Percentiles rank a stretch among this genome's conserved stretches.
These are phyloP conservation scores for Suillus cothurnatus DNA, from an alignment of 768 basidiomycete genomes.

Conservation along the genomic window DNA sequence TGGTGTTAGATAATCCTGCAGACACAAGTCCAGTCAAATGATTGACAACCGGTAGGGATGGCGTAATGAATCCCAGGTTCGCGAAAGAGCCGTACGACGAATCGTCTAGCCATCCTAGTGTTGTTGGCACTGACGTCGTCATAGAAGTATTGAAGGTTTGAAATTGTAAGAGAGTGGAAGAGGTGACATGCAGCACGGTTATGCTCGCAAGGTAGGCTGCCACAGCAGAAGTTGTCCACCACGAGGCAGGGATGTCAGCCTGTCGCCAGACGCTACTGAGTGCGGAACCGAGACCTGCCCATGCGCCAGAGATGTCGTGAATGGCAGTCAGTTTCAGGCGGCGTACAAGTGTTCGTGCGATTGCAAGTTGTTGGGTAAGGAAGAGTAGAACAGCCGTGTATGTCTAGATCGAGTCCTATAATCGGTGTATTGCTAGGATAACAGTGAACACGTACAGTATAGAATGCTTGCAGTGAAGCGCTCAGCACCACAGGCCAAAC, in stretches of 20 bases:
- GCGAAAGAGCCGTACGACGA: background rate
- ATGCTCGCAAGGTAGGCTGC: conserved; percentile 18
- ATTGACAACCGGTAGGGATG: background rate
- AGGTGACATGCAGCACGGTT: conserved; percentile 20
- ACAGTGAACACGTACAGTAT: background rate
- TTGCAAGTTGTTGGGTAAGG: conserved; percentile 17
- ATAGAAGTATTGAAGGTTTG: conserved; percentile 15
- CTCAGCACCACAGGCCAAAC: conserved; percentile 2
- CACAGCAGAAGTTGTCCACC: conserved; percentile 9
- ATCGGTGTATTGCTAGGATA: background rate
- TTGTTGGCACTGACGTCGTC: conserved; percentile 3
- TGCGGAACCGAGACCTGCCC: conserved; percentile 21
- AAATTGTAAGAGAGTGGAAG: conserved; percentile 18
- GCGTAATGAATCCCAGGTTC: background rate
- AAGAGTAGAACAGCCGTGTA: conserved; percentile 16
- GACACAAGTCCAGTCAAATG: conserved; percentile 2
- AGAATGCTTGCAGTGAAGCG: conserved; percentile 10
- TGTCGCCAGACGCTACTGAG: conserved; percentile 18
- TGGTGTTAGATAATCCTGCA: conserved; percentile 11
- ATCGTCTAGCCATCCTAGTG: conserved; percentile 9
- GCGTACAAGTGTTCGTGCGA: conserved; percentile 6
- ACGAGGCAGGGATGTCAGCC: conserved; percentile 15
- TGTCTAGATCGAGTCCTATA: conserved; percentile 1
- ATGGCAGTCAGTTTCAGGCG: conserved; percentile 16
- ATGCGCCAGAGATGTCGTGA: conserved; percentile 19